A percentile compares a stretch with the other conserved stretches of the same genome.
These are phyloP conservation scores for Podaxis sp. DNA, from an alignment of 768 basidiomycete genomes.

Conservation along the genomic window DNA sequence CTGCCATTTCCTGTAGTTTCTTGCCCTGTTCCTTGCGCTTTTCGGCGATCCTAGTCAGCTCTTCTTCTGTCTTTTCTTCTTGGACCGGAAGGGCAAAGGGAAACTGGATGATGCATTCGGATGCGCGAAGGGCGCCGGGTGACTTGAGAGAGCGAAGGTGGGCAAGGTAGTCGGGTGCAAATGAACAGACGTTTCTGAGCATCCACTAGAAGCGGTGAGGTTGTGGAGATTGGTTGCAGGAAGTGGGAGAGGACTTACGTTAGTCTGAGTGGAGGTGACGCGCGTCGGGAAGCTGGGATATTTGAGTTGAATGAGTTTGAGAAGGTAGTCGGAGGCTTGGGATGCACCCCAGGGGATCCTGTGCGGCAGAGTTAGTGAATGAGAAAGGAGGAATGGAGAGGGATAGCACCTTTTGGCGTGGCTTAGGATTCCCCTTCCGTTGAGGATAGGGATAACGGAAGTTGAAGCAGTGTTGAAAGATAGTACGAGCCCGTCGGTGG, in stretches of 20 bases:
- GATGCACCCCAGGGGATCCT: constrained; percentile 95
- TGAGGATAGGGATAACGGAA: constrained; percentile 83
- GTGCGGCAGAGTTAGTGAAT: not conserved
- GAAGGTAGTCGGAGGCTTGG: constrained; percentile 88
- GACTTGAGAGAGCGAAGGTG: constrained; percentile 68
- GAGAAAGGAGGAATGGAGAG: not conserved
- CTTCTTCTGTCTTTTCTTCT: constrained; percentile 91
- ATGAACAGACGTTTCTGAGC: constrained; percentile 83
- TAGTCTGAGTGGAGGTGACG: constrained; percentile 74
- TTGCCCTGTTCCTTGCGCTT: constrained; percentile 83
- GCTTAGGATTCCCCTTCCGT: constrained; percentile 80
- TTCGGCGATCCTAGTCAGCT: constrained; percentile 75
- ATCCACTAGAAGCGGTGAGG: constrained; percentile 66
- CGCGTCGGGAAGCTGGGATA: constrained; percentile 91
- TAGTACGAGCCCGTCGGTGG: constrained; percentile 77
- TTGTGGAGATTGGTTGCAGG: not conserved
- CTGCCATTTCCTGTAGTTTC: constrained; percentile 88
- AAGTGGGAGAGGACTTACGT: constrained; percentile 44
- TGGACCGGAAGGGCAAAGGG: constrained; percentile 66
- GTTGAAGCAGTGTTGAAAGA: constrained; percentile 93
- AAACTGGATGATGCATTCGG: constrained; percentile 83
- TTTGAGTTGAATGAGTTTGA: constrained; percentile 93
- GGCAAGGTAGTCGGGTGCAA: constrained; percentile 72
- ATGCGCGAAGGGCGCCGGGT: constrained; percentile 60
- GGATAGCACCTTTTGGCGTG: constrained; percentile 74